phyloP scores from a whole-genome alignment of 352 stramenopile species.

The Phytopythium vexans region DNA sequence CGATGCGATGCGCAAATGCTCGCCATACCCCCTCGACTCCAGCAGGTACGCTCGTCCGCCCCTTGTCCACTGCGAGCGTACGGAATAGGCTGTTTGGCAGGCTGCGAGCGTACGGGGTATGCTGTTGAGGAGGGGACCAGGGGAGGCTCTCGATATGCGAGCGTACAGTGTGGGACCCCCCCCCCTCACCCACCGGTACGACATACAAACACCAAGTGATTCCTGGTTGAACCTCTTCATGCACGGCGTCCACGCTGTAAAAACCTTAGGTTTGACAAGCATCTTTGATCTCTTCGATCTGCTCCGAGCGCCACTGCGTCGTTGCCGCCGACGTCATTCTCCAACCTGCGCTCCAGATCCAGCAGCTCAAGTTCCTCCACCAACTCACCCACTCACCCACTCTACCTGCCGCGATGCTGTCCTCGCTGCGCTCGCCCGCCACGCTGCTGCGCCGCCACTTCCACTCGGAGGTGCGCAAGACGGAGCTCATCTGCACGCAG shows the following conservation, averaged over 20 bases:
- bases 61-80: slow-evolving; percentile 1
- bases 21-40: no score
- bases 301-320: not conserved
- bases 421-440: slow-evolving; percentile 12
- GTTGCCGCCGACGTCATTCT: slow-evolving; percentile 13
- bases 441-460: slow-evolving; percentile 22
- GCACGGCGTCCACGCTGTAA: no score
- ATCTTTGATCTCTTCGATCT: not conserved
- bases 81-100: not conserved
- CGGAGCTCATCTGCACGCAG: slow-evolving; percentile 66
- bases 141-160: slow-evolving; percentile 12
- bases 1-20: no score
- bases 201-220: slow-evolving; percentile 18
- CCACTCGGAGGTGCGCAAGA: slow-evolving; percentile 56
- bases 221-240: slow-evolving; percentile 5
- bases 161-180: slow-evolving; percentile 18
- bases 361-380: not conserved
- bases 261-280: slow-evolving; percentile 4
- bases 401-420: slow-evolving; percentile 15
- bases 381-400: not conserved
- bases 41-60: not conserved
- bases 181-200: not conserved
- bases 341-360: slow-evolving; percentile 15
- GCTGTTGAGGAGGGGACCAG: not conserved
- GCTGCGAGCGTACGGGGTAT: slow-evolving; percentile 17